A percentile compares a stretch with the other conserved stretches of the same genome.
Evolutionary conservation across 306 rosid genomes (phyloP).

Genomic region (Malus asiatica): DNA sequence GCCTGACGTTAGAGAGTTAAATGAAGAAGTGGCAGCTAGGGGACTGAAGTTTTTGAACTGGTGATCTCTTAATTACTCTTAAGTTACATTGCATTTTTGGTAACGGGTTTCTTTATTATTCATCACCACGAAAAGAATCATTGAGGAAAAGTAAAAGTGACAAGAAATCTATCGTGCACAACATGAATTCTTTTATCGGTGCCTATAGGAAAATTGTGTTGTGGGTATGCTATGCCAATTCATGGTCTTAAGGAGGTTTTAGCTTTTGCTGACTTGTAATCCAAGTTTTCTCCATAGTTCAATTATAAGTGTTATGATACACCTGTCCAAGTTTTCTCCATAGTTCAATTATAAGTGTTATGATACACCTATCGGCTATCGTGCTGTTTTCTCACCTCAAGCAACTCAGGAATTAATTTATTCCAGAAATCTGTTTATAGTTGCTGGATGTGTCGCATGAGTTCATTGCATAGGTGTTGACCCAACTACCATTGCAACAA

Average conservation of each 20-base stretch:
- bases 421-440: neutral
- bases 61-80: conserved; percentile 30
- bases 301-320: neutral
- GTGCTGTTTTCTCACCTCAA: neutral
- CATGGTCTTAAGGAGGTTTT: neutral
- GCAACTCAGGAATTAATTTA: neutral
- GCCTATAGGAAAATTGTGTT: neutral
- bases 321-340: neutral
- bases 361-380: neutral
- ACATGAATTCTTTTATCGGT: neutral
- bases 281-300: neutral
- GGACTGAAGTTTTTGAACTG: conserved; percentile 76
- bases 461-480: neutral
- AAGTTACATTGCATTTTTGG: neutral
- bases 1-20: conserved; percentile 65
- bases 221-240: neutral
- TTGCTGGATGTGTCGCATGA: neutral
- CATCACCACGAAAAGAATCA: neutral
- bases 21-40: conserved; percentile 73
- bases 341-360: neutral
- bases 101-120: neutral
- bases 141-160: neutral
- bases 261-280: neutral
- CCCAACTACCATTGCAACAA: neutral
- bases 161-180: neutral